Base-by-base conservation (phyloP, 2,329 filamentous ascomycete species). In the Pseudonectria buxi region DNA sequence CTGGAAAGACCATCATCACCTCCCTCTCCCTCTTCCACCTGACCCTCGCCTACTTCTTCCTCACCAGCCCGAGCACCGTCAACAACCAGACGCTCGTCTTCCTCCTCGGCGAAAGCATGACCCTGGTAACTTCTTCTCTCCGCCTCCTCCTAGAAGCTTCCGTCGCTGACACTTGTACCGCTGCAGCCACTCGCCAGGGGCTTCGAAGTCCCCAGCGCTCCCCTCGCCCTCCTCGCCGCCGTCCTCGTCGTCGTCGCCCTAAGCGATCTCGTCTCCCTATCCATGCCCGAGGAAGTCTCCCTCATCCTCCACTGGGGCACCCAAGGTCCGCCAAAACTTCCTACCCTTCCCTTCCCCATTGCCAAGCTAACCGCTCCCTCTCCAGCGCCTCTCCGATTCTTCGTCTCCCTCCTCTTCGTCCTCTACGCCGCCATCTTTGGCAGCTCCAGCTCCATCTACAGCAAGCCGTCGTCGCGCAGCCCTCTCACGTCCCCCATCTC, bases 1-100 rank as follows among this genome's bases (percentile, higher is more conserved):
- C 86, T 3, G 80, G 81, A 41, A 83, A 76, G 55, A 86, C 82
- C 7, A 81, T 95, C 59, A 82, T 95, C 51, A 83, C 85, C 50
- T 81, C 79, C 34, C 68, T 95, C 49, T 84, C 83, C 49, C 74
- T 94, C 57, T 87, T 92, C 67, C 86, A 95, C 64, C 63, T 95
- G 46, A 86, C 85, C 6, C 69, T 92, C 32, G 87, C 81, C 51
- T 88, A 82, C 63, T 86, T 92, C 67, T 83, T 95, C 65, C 71
- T 94, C 51, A 82, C 77, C 28, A 80, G 73, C 39, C 89, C 89
- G 6, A 65, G 67, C 42, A 71, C 75, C 28, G 71, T 95, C 51
- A 78, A 84, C 32, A 82, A 90, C 55, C 86, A 94, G 53, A 79
- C 82, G 34, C 61, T 94, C 14, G 85, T 95, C 31, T 86, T 78